A percentile compares a stretch with the other conserved stretches of the same genome.
Conservation (phyloP, 768 basidiomycete species). For the Trametopsis cervina region DNA sequence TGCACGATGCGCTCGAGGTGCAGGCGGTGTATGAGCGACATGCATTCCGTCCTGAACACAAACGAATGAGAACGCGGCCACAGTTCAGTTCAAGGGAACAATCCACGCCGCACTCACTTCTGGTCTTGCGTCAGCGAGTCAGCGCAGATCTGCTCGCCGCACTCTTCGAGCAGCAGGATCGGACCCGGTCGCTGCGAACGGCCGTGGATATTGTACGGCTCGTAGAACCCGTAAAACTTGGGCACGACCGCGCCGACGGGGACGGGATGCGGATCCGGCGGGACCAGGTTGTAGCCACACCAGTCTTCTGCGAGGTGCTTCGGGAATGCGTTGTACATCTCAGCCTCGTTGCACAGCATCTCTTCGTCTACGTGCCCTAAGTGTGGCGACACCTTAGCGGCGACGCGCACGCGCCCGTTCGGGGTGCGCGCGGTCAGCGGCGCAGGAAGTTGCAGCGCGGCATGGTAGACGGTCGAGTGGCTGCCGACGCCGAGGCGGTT, state of each 20-base stretch:
- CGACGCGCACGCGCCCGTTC: conserved; percentile 20
- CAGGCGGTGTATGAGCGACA: conserved; percentile 33
- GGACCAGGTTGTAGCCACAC: conserved; percentile 39
- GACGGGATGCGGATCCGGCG: conserved; percentile 35
- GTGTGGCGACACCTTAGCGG: conserved; percentile 18
- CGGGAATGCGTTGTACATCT: conserved; percentile 39
- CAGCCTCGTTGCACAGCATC: conserved; percentile 30
- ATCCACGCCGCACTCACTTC: conserved; percentile 10
- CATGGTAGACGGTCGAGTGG: conserved; percentile 47
- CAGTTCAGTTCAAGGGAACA: background rate
- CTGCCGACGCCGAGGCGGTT: conserved; percentile 35
- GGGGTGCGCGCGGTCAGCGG: conserved; percentile 19
- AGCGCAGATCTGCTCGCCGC: conserved; percentile 31
- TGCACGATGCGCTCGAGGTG: conserved; percentile 34
- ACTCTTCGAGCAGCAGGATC: conserved; percentile 42
- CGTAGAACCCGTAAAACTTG: conserved; percentile 60
- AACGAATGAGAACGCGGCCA: background rate
- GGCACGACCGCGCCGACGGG: conserved; percentile 48
- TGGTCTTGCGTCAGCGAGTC: conserved; percentile 16
- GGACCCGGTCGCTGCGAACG: conserved; percentile 22
- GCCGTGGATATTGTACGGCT: conserved; percentile 16
- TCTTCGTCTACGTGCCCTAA: conserved; percentile 4
- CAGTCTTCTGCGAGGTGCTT: conserved; percentile 40
- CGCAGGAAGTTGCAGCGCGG: conserved; percentile 43
- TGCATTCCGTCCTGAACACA: conserved; percentile 21